Conservation (phyloP, 148 eudicot genomes). For the Hydrangea macrophylla region DNA sequence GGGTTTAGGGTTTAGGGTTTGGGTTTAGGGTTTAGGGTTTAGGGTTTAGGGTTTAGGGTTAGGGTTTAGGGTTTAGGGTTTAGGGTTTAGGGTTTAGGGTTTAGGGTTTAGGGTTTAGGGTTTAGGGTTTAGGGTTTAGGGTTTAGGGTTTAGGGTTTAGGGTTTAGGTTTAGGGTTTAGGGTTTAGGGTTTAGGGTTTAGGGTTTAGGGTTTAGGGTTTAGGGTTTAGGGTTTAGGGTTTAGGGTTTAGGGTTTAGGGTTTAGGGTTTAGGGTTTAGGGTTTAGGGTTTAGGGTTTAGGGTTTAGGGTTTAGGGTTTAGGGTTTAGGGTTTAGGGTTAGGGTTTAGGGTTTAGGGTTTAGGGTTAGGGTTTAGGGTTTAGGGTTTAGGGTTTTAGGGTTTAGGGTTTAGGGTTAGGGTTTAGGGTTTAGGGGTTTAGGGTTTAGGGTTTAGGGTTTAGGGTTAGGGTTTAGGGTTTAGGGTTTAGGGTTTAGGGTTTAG, state of each 20-base stretch:
- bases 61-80: conserved; percentile 1
- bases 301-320: conserved; percentile 1
- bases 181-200: neutral
- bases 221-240: neutral
- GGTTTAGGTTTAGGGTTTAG: neutral
- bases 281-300: conserved; percentile 1
- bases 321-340: conserved; percentile 1
- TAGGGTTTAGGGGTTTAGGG: too few species aligned
- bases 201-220: neutral
- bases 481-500: conserved; percentile 1
- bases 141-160: conserved; percentile 1
- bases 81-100: conserved; percentile 1
- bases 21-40: conserved; percentile 1
- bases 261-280: neutral
- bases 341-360: conserved; percentile 1
- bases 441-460: conserved; percentile 1
- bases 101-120: conserved; percentile 1
- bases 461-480: conserved; percentile 1
- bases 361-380: neutral
- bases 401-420: neutral
- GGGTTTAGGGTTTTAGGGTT: neutral
- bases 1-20: conserved; percentile 1
- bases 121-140: conserved; percentile 1
- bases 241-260: neutral
- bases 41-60: conserved; percentile 1